These are phyloP conservation scores for Hypoxylon sp. DNA, from an alignment of 2,329 filamentous ascomycete species.

Conservation along the genomic window DNA sequence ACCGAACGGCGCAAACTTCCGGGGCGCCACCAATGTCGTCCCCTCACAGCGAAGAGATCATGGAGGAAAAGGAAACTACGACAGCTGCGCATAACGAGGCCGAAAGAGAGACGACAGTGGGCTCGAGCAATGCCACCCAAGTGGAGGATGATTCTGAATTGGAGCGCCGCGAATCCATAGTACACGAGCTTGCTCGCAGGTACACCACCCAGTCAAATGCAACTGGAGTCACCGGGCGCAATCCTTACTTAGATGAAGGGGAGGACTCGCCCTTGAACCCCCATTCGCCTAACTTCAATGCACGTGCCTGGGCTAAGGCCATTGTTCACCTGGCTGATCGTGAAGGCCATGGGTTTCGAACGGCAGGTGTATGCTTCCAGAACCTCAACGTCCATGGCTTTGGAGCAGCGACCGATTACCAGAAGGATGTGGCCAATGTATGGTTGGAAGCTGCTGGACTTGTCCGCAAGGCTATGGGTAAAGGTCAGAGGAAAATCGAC, in stretches of 20 bases:
- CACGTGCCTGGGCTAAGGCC: slow-evolving; percentile 72
- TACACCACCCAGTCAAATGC: slow-evolving; percentile 66
- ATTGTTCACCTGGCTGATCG: slow-evolving; percentile 67
- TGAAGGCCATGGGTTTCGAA: slow-evolving; percentile 70
- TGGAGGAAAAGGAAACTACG: slow-evolving; percentile 47
- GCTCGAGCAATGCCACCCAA: slow-evolving; percentile 55
- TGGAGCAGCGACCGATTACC: slow-evolving; percentile 78
- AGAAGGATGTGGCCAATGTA: slow-evolving; percentile 76
- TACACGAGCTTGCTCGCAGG: slow-evolving; percentile 69
- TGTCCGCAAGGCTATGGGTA: slow-evolving; percentile 66
- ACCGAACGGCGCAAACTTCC: slow-evolving; percentile 62
- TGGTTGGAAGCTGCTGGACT: slow-evolving; percentile 66
- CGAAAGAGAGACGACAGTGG: slow-evolving; percentile 51
- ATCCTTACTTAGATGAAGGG: slow-evolving; percentile 65
- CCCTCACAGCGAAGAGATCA: slow-evolving; percentile 47
- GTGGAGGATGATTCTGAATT: slow-evolving; percentile 62
- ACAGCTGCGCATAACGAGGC: slow-evolving; percentile 43
- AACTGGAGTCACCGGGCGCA: slow-evolving; percentile 56
- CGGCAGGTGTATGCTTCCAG: slow-evolving; percentile 75
- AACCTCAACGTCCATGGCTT: slow-evolving; percentile 79
- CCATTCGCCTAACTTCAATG: slow-evolving; percentile 67
- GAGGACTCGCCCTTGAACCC: slow-evolving; percentile 70
- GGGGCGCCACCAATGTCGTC: slow-evolving; percentile 57
- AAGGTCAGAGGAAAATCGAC: slow-evolving; percentile 72
- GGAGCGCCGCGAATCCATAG: slow-evolving; percentile 66